Evolutionary conservation across 305 asterid genomes (phyloP).

Genomic region (Euphrasia arctica): DNA sequence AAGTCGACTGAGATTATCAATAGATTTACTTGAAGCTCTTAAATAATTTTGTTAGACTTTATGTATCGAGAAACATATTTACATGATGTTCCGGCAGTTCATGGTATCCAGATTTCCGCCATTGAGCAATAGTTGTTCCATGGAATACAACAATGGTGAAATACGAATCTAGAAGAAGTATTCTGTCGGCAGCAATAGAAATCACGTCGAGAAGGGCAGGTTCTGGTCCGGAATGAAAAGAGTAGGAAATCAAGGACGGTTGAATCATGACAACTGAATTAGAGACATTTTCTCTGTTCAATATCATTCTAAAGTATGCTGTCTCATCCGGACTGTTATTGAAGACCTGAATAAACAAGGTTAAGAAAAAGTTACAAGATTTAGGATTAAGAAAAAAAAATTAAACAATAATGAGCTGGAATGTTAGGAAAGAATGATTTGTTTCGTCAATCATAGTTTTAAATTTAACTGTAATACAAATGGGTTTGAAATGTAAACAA

Average conservation of each 20-base stretch:
- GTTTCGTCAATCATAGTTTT: slow-evolving; percentile 1
- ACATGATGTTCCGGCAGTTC: slow-evolving; percentile 93
- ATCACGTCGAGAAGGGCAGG: slow-evolving; percentile 97
- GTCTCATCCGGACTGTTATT: slow-evolving; percentile 99
- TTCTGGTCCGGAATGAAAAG: slow-evolving; percentile 90
- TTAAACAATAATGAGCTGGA: slow-evolving; percentile 5
- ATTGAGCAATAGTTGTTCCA: slow-evolving; percentile 92
- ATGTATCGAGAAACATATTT: slow-evolving; percentile 28
- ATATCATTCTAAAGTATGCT: slow-evolving; percentile 88
- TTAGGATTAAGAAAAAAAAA: slow-evolving; percentile 21
- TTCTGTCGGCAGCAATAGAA: slow-evolving; percentile 87
- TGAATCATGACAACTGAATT: slow-evolving; percentile 99
- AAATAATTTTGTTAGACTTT: slow-evolving; percentile 13
- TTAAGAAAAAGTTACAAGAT: slow-evolving; percentile 14
- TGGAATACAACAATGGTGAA: slow-evolving; percentile 93
- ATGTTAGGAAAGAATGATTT: slow-evolving; percentile 2
- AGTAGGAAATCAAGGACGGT: slow-evolving; percentile 93
- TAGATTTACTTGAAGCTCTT: slow-evolving; percentile 8
- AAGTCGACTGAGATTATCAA: slow-evolving; percentile 10
- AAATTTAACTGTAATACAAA: neutral
- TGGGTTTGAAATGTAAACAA: neutral
- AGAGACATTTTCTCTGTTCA: slow-evolving; percentile 89
- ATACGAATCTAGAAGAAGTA: slow-evolving; percentile 93
- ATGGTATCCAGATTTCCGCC: slow-evolving; percentile 96
- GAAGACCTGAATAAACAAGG: slow-evolving; percentile 57